Conservation (phyloP, 169 alveolate species). For the Plasmodium sp. region DNA sequence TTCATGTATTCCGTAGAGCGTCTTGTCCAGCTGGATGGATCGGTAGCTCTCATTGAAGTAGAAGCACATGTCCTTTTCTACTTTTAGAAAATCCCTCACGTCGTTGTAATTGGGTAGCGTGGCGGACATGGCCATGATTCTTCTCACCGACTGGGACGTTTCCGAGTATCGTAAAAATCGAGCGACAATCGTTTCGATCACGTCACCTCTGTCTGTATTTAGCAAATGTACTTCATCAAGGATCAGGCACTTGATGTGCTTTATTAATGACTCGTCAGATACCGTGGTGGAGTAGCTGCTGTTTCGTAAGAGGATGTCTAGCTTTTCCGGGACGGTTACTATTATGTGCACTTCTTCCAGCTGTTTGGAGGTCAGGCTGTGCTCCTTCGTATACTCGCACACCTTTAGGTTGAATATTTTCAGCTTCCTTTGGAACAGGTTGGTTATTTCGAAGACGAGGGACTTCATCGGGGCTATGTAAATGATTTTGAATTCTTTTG, state of each 20-base stretch:
- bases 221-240: conserved; percentile 99
- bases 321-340: conserved; percentile 99
- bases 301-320: conserved; percentile 99
- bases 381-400: conserved; percentile 70
- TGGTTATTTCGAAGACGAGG: conserved; percentile 93
- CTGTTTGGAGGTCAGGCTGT: conserved; percentile 92
- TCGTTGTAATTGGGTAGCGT: conserved; percentile 99
- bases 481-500: conserved; percentile 94
- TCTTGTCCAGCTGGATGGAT: conserved; percentile 97
- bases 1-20: conserved; percentile 96
- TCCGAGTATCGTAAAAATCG: conserved; percentile 95
- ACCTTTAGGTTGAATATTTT: conserved; percentile 44
- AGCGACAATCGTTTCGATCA: conserved; percentile 99
- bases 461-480: conserved; percentile 99
- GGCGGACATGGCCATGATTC: conserved; percentile 98
- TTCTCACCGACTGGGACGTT: conserved; percentile 80
- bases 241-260: conserved; percentile 96
- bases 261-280: conserved; percentile 88
- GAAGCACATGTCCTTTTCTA: conserved; percentile 92
- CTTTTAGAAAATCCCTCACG: conserved; percentile 98
- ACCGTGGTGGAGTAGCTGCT: conserved; percentile 91
- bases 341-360: conserved; percentile 97
- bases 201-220: conserved; percentile 99
- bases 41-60: conserved; percentile 96
- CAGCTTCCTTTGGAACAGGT: conserved; percentile 20